These are phyloP conservation scores for Pisolithus albus DNA, from an alignment of 768 basidiomycete genomes.

Conservation along the genomic window DNA sequence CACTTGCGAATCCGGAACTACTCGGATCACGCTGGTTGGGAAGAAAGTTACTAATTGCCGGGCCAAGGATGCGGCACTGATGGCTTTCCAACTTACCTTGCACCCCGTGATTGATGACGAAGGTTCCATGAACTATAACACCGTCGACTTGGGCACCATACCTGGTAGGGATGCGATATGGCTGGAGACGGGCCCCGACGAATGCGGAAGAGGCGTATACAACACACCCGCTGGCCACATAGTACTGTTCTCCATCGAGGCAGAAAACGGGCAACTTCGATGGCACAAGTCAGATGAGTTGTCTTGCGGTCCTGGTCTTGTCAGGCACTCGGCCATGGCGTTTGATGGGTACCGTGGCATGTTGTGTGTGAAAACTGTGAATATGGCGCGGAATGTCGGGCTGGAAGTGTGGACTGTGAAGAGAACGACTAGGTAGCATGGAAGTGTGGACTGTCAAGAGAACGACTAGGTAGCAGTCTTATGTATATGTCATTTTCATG, in stretches of 20 bases:
- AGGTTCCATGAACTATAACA: neutral
- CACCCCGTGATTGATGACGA: neutral
- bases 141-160: neutral
- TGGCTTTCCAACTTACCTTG: neutral
- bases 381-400: neutral
- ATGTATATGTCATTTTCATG: no score
- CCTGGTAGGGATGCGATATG: neutral
- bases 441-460: no score
- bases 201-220: slow-evolving; percentile 3
- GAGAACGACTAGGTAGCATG: neutral
- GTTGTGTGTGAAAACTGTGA: neutral
- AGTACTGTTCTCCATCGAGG: slow-evolving; percentile 1
- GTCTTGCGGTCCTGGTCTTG: neutral
- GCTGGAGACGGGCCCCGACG: slow-evolving; percentile 3
- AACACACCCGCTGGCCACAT: neutral
- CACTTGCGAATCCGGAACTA: neutral
- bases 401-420: neutral
- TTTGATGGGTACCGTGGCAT: slow-evolving; percentile 5
- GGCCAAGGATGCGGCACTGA: neutral
- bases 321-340: neutral
- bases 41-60: neutral
- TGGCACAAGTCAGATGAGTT: neutral
- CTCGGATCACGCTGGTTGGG: neutral
- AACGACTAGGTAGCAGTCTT: no score
- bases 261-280: neutral